Base-by-base conservation (phyloP, 345 rosid species). In the Populus pruinosa region DNA sequence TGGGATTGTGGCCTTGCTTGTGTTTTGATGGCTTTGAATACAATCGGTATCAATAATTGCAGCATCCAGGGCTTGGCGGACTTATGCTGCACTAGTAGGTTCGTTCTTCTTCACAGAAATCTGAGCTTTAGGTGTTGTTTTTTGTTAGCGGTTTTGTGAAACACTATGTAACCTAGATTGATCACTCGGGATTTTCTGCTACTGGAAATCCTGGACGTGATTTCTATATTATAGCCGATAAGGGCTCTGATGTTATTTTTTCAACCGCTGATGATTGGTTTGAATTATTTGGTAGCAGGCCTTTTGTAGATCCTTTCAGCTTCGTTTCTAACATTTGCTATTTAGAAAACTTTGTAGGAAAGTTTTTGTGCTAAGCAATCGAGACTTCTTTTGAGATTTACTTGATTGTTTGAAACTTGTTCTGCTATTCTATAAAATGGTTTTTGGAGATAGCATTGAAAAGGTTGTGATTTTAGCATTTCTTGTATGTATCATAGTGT, bases 1-100 rank as follows among this genome's bases (percentile, higher is more conserved):
- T 94, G 99, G 98, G 99, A 94, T 76, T 94, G 99, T 66, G 99
- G 99, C 39, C 91, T 93, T 66, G 99, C 98, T 83, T 96, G 98
- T 82, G 89, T 92, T 76, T 83, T 86, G 61, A 93, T 96, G 99
- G 91, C 84, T 80, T 87, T 96, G 87, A 89, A 89, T 83, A 85
- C 92, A 1, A 77, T 87, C 82, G 99, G 99, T 73, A 79, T 90
- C 76, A 62, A 78, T 21, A 81, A 75, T 71, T 91, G 91, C 83
- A 83, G 85, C 76, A 83, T 91, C 44, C 82, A 88, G 78, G 86
- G 67, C 8, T 84, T 93, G 91, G 88, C 92, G 14, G 88, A 88
- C 49, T 78, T 91, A 36, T 94, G 98, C 82, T 70, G 88, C 84
- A 91, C 99, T 10, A 91, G 82, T 50, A 96, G 99, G 99, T 93